Evolutionary conservation across 2,329 filamentous ascomycete species (phyloP).

Genomic region (Sporothrix phasma): DNA sequence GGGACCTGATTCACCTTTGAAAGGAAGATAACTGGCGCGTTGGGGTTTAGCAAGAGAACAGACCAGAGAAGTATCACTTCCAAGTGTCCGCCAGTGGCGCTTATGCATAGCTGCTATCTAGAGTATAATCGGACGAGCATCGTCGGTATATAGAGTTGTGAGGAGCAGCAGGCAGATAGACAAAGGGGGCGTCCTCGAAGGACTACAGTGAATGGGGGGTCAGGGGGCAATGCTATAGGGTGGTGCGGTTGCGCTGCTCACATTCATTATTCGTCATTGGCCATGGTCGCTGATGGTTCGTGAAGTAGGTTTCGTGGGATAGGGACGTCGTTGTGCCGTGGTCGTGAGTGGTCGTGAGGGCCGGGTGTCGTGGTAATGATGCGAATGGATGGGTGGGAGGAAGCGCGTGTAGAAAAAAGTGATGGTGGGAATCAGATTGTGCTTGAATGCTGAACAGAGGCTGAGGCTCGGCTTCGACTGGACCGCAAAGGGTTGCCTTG

Average conservation of each 20-base stretch:
- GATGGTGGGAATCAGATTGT: conserved; percentile 7
- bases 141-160: not conserved
- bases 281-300: conserved; percentile 49
- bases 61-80: not conserved
- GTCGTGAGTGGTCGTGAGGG: not conserved
- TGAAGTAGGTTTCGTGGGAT: not conserved
- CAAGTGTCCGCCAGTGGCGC: not conserved
- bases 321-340: not conserved
- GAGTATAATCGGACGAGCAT: not conserved
- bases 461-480: not conserved
- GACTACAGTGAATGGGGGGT: too few species aligned
- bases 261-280: conserved; percentile 99
- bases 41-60: conserved; percentile 15
- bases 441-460: conserved; percentile 2
- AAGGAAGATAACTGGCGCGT: conserved; percentile 64
- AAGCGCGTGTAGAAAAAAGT: conserved; percentile 8
- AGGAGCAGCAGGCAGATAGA: conserved; percentile 3
- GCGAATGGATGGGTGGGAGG: not conserved
- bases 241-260: conserved; percentile 40
- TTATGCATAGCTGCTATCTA: not conserved
- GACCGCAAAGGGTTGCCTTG: not conserved
- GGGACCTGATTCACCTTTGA: conserved; percentile 64
- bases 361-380: conserved; percentile 7
- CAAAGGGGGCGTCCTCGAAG: not conserved
- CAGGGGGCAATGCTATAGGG: too few species aligned